Percentiles rank a stretch among this genome's conserved stretches.
These are phyloP conservation scores for Schizopora paradoxa DNA, from an alignment of 1,284 basidiomycete species.

Conservation along the genomic window DNA sequence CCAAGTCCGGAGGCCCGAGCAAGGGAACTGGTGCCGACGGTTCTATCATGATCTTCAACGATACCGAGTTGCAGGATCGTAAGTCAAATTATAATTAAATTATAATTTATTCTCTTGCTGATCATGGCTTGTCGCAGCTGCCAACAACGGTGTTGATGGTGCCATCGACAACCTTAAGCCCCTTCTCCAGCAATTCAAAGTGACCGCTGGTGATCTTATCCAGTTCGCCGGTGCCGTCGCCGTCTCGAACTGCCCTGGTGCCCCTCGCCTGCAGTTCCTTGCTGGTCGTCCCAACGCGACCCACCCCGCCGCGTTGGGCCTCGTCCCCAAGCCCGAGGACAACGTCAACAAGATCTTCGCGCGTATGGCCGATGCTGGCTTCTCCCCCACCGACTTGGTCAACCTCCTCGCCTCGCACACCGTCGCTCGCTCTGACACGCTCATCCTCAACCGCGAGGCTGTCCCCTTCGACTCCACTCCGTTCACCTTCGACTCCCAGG, in stretches of 20 bases:
- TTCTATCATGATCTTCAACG: conserved; percentile 20
- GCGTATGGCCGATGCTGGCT: conserved; percentile 17
- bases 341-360: conserved; percentile 13
- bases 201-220: conserved; percentile 16
- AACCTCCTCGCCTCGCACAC: conserved; percentile 16
- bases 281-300: conserved; percentile 21
- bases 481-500: conserved; percentile 12
- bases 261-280: conserved; percentile 19
- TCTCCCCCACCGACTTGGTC: conserved; percentile 15
- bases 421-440: conserved; percentile 18
- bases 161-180: conserved; percentile 2
- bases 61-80: conserved; percentile 15
- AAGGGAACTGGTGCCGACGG: conserved; percentile 20
- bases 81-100: not conserved
- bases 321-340: conserved; percentile 18
- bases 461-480: conserved; percentile 16
- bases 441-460: conserved; percentile 15
- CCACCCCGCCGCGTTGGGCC: conserved; percentile 14
- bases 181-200: conserved; percentile 1
- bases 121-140: conserved; percentile 1
- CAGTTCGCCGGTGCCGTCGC: conserved; percentile 17
- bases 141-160: conserved; percentile 12
- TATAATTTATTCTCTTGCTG: not conserved
- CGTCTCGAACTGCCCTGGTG: conserved; percentile 20
- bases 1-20: conserved; percentile 7